phyloP scores from a whole-genome alignment of 768 basidiomycete genomes.

The Boletus pseudopeckii region DNA sequence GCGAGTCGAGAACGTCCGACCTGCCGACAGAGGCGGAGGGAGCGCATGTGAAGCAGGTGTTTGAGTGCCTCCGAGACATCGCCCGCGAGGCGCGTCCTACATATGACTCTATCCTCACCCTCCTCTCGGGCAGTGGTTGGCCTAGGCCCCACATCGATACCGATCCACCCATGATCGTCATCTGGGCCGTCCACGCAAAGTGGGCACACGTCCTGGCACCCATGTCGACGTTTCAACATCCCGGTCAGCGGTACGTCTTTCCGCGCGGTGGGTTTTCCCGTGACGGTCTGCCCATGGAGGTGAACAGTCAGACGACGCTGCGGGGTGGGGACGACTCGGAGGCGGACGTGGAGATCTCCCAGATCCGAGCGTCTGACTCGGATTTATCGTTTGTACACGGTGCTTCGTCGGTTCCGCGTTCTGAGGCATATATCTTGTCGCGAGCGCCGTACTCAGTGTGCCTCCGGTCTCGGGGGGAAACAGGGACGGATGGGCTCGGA shows the following conservation, averaged over 20 bases:
- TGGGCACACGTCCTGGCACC: constrained; percentile 11
- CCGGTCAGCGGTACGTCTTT: constrained; percentile 1
- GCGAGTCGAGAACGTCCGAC: neutral
- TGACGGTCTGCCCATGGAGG: neutral
- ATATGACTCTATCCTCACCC: constrained; percentile 5
- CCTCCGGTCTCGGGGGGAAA: constrained; percentile 7
- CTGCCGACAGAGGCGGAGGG: constrained; percentile 5
- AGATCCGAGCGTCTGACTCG: constrained; percentile 4
- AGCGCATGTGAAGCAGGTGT: constrained; percentile 14
- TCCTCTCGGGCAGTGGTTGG: neutral
- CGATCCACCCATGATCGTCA: constrained; percentile 12
- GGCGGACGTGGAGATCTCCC: neutral
- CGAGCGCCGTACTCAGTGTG: constrained; percentile 22
- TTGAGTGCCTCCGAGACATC: constrained; percentile 7
- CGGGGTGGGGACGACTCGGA: neutral
- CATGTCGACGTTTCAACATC: constrained; percentile 2
- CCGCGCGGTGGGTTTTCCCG: neutral
- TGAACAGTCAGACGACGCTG: neutral
- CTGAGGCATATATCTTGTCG: constrained; percentile 20
- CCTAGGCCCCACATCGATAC: neutral
- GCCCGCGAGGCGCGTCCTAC: neutral
- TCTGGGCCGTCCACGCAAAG: constrained; percentile 2
- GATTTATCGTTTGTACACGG: constrained; percentile 13
- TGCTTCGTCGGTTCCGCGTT: constrained; percentile 10
- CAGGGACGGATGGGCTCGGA: neutral